Evolutionary conservation across 2,329 filamentous ascomycete species (phyloP).

Genomic region (Calonectria pteridis): DNA sequence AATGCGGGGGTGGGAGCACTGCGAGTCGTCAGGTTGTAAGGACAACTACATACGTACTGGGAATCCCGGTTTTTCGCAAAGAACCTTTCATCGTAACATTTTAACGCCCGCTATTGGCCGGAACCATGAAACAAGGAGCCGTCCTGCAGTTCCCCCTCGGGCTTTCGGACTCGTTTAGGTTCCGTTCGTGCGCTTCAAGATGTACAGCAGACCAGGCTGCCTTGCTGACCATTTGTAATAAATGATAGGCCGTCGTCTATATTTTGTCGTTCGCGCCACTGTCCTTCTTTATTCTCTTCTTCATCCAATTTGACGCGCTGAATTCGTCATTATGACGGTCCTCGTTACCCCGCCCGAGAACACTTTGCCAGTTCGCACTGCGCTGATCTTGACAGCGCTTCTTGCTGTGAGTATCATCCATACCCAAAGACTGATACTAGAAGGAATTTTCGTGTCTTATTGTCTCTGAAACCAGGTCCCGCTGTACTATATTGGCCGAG

Average conservation of each 20-base stretch:
- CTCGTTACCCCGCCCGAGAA: neutral
- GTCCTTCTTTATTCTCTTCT: no score
- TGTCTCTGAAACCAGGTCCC: neutral
- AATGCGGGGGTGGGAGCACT: no score
- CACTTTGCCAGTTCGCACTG: neutral
- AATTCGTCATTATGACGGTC: neutral
- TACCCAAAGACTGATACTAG: neutral
- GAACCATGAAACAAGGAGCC: neutral
- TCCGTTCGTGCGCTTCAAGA: neutral
- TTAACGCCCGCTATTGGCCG: neutral
- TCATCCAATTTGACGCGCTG: neutral
- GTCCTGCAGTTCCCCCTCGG: neutral
- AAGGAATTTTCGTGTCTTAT: neutral
- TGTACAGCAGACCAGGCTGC: neutral
- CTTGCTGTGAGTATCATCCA: neutral
- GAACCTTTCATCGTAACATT: neutral
- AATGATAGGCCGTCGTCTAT: neutral
- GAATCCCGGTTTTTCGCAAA: neutral
- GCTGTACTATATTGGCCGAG: neutral
- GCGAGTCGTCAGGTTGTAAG: no score
- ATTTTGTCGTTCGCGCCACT: no score
- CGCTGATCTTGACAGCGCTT: neutral
- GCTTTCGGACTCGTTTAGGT: neutral
- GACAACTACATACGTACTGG: no score
- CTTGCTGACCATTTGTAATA: no score